Evolutionary conservation across 257 asterid species (phyloP), one percentile per base, ranked within the genome.

Genomic region (Forsythia viridissima): DNA sequence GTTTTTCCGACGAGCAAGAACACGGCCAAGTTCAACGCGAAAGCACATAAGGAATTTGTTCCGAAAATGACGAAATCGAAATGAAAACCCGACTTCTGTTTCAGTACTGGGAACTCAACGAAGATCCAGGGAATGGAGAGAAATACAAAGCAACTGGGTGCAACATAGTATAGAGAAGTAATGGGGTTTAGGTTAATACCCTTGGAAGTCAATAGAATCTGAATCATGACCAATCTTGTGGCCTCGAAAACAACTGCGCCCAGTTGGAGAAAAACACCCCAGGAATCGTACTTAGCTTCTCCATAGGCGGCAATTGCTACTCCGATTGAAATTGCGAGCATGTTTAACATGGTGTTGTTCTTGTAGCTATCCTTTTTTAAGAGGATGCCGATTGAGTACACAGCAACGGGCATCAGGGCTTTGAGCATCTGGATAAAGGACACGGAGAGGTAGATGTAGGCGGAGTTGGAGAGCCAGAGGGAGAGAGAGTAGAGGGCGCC

Each of bases 391-490:
- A 83, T 83, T 0, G 86, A 80, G 16, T 83, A 83, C 16, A 83
- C 84, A 10, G 82, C 84, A 66, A 83, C 87, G 0, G 84, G 84
- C 86, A 83, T 83, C 0, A 83, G 80, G 77, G 84, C 86, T 67
- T 83, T 83, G 9, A 83, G 81, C 86, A 79, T 83, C 36, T 83
- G 83, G 16, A 83, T 83, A 78, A 83, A 83, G 81, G 86, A 83
- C 3, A 79, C 83, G 1, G 86, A 83, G 65, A 83, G 86, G 76
- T 83, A 83, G 44, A 83, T 82, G 78, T 82, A 82, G 55, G 86
- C 86, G 51, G 83, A 82, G 78, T 82, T 82, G 6, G 86, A 82
- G 9, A 83, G 82, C 84, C 84, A 83, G 48, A 83, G 87, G 41
- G 84, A 83, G 80, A 80, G 82, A 7, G 87, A 61, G 66, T 83